Conservation (phyloP, 108 stramenopile species). For the Hondaea fermentalgiana region DNA sequence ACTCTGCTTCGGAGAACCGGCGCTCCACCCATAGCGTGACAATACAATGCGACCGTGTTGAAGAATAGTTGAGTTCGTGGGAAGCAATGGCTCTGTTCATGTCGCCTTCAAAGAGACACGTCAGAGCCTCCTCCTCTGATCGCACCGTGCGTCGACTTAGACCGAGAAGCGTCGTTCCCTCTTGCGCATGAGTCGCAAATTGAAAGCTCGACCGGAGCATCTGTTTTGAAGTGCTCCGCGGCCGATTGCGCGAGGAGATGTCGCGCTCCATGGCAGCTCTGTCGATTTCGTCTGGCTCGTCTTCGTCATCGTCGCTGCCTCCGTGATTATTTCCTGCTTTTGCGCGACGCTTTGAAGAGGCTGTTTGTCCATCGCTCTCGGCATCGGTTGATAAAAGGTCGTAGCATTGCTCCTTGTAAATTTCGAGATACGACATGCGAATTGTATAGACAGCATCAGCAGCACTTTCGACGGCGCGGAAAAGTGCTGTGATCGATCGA, state of each 20-base stretch:
- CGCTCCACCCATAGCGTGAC: conserved; percentile 28
- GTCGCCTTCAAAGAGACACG: conserved; percentile 25
- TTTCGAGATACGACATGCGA: conserved; percentile 29
- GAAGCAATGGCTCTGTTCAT: conserved; percentile 37
- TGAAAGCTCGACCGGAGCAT: neutral
- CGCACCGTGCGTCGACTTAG: neutral
- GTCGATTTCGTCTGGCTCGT: neutral
- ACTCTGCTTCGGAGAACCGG: neutral
- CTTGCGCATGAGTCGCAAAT: neutral
- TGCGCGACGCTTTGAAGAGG: too few species aligned
- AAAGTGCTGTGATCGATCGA: neutral
- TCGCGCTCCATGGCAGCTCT: neutral
- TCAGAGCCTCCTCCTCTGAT: conserved; percentile 27
- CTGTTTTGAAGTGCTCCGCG: too few species aligned
- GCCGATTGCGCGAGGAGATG: neutral
- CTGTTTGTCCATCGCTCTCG: too few species aligned
- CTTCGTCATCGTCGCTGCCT: neutral
- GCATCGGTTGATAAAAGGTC: conserved; percentile 20
- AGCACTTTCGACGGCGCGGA: neutral
- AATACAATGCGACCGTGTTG: conserved; percentile 36
- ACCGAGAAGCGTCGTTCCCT: conserved; percentile 3
- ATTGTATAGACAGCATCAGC: neutral
- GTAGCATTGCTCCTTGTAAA: conserved; percentile 42
- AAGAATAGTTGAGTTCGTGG: conserved; percentile 39
- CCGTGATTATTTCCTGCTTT: too few species aligned